Base-by-base conservation (phyloP, 2,329 filamentous ascomycete genomes). In the Exophiala phaeomuriformis region DNA sequence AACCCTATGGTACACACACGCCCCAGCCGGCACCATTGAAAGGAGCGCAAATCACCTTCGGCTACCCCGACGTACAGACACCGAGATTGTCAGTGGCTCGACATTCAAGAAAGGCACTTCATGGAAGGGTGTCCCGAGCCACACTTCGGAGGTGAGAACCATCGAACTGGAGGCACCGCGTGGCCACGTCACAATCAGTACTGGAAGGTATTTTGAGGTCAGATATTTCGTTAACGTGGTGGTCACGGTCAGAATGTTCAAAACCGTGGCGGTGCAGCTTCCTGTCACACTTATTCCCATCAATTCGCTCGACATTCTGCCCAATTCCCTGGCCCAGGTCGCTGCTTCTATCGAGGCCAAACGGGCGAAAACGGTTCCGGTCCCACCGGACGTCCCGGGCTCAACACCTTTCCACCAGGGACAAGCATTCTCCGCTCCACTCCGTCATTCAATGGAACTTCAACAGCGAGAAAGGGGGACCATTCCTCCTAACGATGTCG, bases 261-360 rank as follows among this genome's bases (percentile, higher is more conserved):
- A 75, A 62, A 62, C 73, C n/a, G 70, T 79, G 19, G 72, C 72
- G 5, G 72, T 80, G 4, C 77, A 80, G 57, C 64, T 80, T 41
- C 77, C 77, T 3, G 75, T 80, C 50, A 77, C 77, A 2, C 69
- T 80, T 48, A 77, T 80, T 37, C 77, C 79, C 59, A 79, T 79
- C 69, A 80, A 79, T 56, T 79, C 77, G 0, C 69, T 80, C 41
- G 77, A 80, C 52, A 75, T 80, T 5, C 70, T 78, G 5, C 77
- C 77, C 12, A 80, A 79, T 43, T 62, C 64, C 8, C 47, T 67
- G 2, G 77, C 76, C 3, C 77, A 79, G 64, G 77, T 80, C 2
- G 76, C 77, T 31, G 74, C 75, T 29, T 76, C 77, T 3, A 77
- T 79, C 28, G 75, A 79, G 63, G 75, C 78, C 55, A 78, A 77